phyloP scores from a whole-genome alignment of 2,329 filamentous ascomycete species.

The Xylogone sp. region DNA sequence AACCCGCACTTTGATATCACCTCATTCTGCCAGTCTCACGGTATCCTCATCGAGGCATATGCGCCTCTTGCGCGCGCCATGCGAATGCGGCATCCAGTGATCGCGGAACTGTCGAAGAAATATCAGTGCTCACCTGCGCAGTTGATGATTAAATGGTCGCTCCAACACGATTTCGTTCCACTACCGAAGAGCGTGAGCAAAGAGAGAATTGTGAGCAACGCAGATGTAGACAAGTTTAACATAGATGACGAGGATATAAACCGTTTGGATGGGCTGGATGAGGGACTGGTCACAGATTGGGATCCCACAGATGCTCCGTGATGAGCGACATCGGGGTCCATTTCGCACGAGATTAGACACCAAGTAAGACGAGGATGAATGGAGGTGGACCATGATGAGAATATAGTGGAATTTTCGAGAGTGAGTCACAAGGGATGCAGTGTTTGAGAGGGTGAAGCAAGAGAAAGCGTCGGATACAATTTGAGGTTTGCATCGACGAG shows the following conservation, averaged over 20 bases:
- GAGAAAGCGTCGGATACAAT: background rate
- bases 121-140: constrained; percentile 70
- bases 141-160: constrained; percentile 71
- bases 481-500: too few relatives aligned
- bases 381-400: constrained; percentile 15
- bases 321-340: background rate
- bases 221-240: constrained; percentile 53
- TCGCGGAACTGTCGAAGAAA: constrained; percentile 59
- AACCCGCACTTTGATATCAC: constrained; percentile 68
- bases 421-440: background rate
- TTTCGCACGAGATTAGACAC: too few relatives aligned
- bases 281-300: constrained; percentile 70
- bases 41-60: constrained; percentile 74
- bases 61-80: constrained; percentile 70
- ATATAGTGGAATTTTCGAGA: background rate
- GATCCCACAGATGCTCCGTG: constrained; percentile 38
- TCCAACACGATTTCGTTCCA: constrained; percentile 70
- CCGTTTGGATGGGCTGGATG: constrained; percentile 61
- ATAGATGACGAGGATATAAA: constrained; percentile 62
- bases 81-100: constrained; percentile 63
- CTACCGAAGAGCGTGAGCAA: constrained; percentile 68
- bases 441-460: background rate
- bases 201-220: constrained; percentile 63
- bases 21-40: constrained; percentile 59
- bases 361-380: too few relatives aligned